Conservation (phyloP, 2,329 filamentous ascomycete species). For the Alternaria postmessia region DNA sequence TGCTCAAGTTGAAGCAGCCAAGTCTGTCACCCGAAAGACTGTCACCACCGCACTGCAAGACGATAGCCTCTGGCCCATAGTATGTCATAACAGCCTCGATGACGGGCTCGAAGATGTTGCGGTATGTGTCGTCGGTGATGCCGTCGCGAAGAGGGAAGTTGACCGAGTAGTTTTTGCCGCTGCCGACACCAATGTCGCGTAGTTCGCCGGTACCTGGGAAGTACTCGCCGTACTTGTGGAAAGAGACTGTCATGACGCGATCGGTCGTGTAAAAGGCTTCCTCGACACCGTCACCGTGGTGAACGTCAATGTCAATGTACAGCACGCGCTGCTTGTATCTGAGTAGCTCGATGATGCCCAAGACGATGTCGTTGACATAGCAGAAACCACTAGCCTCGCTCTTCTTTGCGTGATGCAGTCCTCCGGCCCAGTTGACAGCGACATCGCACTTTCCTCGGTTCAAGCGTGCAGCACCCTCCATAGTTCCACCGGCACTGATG, state of each 20-base stretch:
- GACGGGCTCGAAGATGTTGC: slow-evolving; percentile 72
- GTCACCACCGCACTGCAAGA: slow-evolving; percentile 74
- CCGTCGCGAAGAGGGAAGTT: slow-evolving; percentile 75
- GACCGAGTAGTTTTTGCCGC: slow-evolving; percentile 72
- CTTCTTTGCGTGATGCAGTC: slow-evolving; percentile 95
- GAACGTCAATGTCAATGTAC: slow-evolving; percentile 94
- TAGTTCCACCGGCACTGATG: slow-evolving; percentile 73
- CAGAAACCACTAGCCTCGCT: slow-evolving; percentile 95
- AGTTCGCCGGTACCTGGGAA: slow-evolving; percentile 75
- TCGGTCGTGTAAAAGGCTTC: slow-evolving; percentile 77
- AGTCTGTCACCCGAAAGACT: slow-evolving; percentile 72
- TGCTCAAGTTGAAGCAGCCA: slow-evolving; percentile 75
- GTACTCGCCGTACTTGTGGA: slow-evolving; percentile 78
- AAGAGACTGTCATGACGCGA: slow-evolving; percentile 75
- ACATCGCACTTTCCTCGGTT: slow-evolving; percentile 74
- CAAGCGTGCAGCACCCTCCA: slow-evolving; percentile 74
- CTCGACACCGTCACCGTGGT: slow-evolving; percentile 83
- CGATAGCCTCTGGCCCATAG: slow-evolving; percentile 72
- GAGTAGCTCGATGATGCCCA: slow-evolving; percentile 89
- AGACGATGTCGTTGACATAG: slow-evolving; percentile 97
- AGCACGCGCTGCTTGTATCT: slow-evolving; percentile 84
- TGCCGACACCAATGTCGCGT: slow-evolving; percentile 72
- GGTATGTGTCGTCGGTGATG: slow-evolving; percentile 73
- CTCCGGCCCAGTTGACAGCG: slow-evolving; percentile 77
- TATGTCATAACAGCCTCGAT: slow-evolving; percentile 74